Conservation (phyloP, 2,329 filamentous ascomycete genomes). For the Cladosporium halotolerans region DNA sequence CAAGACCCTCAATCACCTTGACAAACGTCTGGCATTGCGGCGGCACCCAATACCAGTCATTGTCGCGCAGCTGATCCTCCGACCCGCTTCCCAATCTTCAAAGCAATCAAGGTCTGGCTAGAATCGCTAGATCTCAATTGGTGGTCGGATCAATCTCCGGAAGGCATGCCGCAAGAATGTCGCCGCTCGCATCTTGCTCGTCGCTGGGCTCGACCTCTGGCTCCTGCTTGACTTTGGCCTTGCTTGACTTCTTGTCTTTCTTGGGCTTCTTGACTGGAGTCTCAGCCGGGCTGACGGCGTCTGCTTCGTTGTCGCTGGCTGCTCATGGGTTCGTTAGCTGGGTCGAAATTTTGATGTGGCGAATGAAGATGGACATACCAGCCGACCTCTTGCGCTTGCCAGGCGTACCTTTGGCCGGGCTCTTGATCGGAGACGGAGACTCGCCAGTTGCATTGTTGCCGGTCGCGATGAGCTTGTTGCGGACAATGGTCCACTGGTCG, state of each 20-base stretch:
- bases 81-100: too few species aligned
- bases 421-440: constrained; percentile 13
- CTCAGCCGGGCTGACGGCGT: background rate
- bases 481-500: constrained; percentile 17
- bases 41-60: too few species aligned
- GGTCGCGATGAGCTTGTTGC: constrained; percentile 15
- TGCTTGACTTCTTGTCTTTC: background rate
- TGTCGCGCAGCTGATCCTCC: too few species aligned
- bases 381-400: constrained; percentile 12
- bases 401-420: background rate
- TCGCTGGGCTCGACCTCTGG: too few species aligned
- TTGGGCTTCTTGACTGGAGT: background rate
- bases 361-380: background rate
- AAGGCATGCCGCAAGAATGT: too few species aligned
- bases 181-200: too few species aligned
- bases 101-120: too few species aligned
- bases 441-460: constrained; percentile 5
- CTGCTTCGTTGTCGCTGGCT: background rate
- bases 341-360: background rate
- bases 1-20: too few species aligned
- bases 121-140: too few species aligned
- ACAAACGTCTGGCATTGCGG: too few species aligned
- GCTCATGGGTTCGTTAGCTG: background rate
- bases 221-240: background rate
- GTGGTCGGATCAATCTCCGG: too few species aligned